A percentile compares a stretch with the other conserved stretches of the same genome.
phyloP scores from a whole-genome alignment of 331 rosid genomes.

The Rosa hybrid region DNA sequence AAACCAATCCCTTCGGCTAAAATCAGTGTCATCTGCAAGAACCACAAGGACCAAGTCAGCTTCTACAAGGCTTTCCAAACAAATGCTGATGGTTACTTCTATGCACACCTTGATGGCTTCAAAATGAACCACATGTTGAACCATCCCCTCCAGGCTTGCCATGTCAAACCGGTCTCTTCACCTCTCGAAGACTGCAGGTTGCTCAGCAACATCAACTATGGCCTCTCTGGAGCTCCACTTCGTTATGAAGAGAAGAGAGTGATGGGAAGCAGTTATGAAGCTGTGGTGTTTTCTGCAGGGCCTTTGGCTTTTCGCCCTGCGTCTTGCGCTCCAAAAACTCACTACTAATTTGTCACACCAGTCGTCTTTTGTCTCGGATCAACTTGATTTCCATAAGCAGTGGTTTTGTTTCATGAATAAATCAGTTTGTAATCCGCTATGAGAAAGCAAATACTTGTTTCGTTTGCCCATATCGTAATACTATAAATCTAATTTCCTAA shows the following conservation, averaged over 20 bases:
- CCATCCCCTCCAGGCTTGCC: slow-evolving; percentile 87
- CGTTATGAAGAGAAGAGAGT: slow-evolving; percentile 66
- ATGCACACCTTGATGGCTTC: slow-evolving; percentile 69
- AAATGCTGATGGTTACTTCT: slow-evolving; percentile 65
- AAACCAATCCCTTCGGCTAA: slow-evolving; percentile 67
- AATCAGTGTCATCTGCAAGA: slow-evolving; percentile 86
- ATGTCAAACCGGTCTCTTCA: slow-evolving; percentile 73
- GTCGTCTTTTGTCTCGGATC: not conserved
- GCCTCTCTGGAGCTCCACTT: slow-evolving; percentile 68
- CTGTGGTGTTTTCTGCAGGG: slow-evolving; percentile 75
- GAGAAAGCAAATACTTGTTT: not conserved
- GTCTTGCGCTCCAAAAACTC: slow-evolving; percentile 30
- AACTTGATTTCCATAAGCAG: not conserved
- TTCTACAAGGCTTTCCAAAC: slow-evolving; percentile 79
- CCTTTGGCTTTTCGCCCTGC: slow-evolving; percentile 56
- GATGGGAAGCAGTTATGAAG: slow-evolving; percentile 55
- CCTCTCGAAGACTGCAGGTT: slow-evolving; percentile 60
- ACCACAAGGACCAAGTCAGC: slow-evolving; percentile 53
- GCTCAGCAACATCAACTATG: slow-evolving; percentile 69
- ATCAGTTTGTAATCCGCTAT: slow-evolving; percentile 7
- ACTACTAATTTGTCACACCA: not conserved
- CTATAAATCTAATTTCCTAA: not conserved
- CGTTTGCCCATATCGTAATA: slow-evolving; percentile 9
- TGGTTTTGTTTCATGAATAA: slow-evolving; percentile 8
- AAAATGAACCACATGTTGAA: slow-evolving; percentile 58